Evolutionary conservation across 2,329 filamentous ascomycete species (phyloP).

Genomic region (Arthrocladium fulminans): DNA sequence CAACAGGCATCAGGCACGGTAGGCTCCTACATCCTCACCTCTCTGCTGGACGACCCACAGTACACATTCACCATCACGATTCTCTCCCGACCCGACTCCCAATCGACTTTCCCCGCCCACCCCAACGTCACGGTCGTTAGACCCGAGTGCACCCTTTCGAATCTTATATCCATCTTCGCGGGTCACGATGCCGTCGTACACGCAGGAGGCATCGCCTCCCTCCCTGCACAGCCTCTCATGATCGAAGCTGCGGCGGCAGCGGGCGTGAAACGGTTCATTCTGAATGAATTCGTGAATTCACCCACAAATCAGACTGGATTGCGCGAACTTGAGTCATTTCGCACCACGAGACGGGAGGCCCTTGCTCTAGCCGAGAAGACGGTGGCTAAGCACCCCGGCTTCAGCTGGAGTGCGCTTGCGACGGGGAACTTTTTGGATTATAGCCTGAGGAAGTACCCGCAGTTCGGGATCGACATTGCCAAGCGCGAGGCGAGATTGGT

Average conservation of each 20-base stretch:
- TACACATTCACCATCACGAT: slow-evolving; percentile 1
- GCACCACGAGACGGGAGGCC: neutral
- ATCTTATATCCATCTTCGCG: neutral
- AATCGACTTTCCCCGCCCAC: neutral
- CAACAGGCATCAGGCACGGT: slow-evolving; percentile 5
- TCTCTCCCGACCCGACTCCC: neutral
- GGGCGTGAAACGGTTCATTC: slow-evolving; percentile 2
- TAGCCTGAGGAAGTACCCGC: neutral
- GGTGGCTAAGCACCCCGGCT: neutral
- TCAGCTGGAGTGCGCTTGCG: slow-evolving; percentile 1
- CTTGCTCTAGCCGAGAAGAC: neutral
- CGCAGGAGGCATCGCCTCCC: neutral
- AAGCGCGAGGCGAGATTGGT: neutral
- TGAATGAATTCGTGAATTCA: slow-evolving; percentile 5
- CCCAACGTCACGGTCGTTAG: neutral
- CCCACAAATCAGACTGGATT: neutral
- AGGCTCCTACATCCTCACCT: neutral
- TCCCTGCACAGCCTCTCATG: neutral
- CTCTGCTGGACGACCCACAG: slow-evolving; percentile 1
- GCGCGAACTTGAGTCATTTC: slow-evolving; percentile 1
- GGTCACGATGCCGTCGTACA: neutral
- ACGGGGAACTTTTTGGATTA: slow-evolving; percentile 4
- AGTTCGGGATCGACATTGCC: slow-evolving; percentile 1
- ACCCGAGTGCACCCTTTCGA: neutral
- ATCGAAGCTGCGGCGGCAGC: slow-evolving; percentile 1